Base-by-base conservation (phyloP, 768 basidiomycete genomes). In the Gelatoporia subvermispora region DNA sequence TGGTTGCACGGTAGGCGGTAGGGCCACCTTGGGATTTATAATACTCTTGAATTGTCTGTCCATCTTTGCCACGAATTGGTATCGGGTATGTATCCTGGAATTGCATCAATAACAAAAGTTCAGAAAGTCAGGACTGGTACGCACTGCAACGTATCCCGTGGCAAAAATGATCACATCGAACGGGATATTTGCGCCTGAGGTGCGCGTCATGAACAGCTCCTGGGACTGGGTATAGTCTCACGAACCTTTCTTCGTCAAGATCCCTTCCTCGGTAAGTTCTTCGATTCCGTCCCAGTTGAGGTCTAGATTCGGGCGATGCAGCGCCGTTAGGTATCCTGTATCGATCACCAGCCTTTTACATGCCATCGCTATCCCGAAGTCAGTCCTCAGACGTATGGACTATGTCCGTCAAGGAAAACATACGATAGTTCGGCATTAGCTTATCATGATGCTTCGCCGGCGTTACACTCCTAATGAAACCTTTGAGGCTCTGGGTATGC, bases 141-240 rank as follows among this genome's bases (percentile, higher is more conserved):
- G 21, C 8, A 70, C 68, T 36, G 60, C 51, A 15, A 49, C 47
- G 44, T 65, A 70, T 23, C 80, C 80, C 46, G 81, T 85, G 1
- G 83, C 82, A 57, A 79, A 82, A 13, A 84, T 64, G 35, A 85
- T 73, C 34, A 82, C 62, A 56, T 86, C 81, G 34, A 82, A 64
- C 4, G 78, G 74, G 50, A 76, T 66, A 47, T 71, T 67, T 43
- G 72, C 62, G 0, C 81, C 83, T 47, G 85, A 7, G 28, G 5
- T 5, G 13, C 13, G 13, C 28, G 28, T 13, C 28, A 13, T 31
- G 7, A 31, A 13, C 13, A 13, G 28, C 28, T 31, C 7, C 13
- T 13, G 28, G 7, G 13, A 13, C 13, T 13, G 28, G 13, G 7
- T n/a, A n/a, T n/a, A n/a, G n/a, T n/a, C n/a, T n/a, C n/a, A n/a